phyloP scores from a whole-genome alignment of 176 grass and related monocot species.

The Oryza australiensis region DNA sequence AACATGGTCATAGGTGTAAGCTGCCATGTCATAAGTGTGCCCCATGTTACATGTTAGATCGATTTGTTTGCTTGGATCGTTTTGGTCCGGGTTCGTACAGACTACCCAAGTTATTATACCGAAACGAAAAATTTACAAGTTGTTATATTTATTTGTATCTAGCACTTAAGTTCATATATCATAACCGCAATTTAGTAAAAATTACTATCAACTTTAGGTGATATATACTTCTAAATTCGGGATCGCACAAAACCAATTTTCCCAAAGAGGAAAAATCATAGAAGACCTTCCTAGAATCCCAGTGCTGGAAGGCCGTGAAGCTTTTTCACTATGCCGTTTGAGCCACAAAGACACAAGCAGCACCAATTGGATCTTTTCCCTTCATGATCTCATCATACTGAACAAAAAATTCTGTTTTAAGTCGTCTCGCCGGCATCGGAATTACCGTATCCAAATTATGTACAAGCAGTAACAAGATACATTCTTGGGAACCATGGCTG shows the following conservation, averaged over 20 bases:
- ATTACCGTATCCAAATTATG: conserved; percentile 40
- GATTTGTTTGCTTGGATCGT: too few species aligned
- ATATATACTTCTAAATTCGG: neutral
- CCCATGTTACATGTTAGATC: too few species aligned
- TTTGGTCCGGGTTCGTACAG: too few species aligned
- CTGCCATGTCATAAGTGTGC: too few species aligned
- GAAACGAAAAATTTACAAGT: too few species aligned
- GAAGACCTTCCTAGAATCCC: neutral
- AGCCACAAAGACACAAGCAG: neutral
- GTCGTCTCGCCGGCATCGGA: neutral
- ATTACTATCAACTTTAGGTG: neutral
- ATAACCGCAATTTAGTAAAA: too few species aligned
- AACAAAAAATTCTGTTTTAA: neutral
- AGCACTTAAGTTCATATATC: too few species aligned
- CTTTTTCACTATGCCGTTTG: neutral
- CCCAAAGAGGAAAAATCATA: neutral
- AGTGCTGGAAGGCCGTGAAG: neutral
- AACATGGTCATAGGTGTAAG: too few species aligned
- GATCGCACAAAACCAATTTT: neutral
- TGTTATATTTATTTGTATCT: too few species aligned
- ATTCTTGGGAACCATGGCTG: conserved; percentile 16
- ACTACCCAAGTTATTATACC: too few species aligned
- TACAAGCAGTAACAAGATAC: conserved; percentile 45
- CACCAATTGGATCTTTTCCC: neutral
- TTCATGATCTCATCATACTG: conserved; percentile 3